Percentiles rank a stretch among this genome's conserved stretches.
phyloP scores from a whole-genome alignment of 2,329 filamentous ascomycete species.

The Fusarium sp. region DNA sequence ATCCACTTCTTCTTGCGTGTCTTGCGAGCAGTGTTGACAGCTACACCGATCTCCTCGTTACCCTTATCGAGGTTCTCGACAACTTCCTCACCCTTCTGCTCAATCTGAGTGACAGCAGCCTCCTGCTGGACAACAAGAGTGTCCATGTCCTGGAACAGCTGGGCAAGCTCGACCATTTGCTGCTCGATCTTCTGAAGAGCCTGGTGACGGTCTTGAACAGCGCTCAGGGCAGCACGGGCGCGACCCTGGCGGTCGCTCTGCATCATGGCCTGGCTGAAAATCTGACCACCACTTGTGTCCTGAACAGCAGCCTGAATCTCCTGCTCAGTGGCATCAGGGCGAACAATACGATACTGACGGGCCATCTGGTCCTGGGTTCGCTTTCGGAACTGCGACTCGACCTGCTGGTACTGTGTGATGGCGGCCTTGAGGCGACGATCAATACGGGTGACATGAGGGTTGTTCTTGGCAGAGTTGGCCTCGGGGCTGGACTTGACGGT shows the following conservation, averaged over 20 bases:
- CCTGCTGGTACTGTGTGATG: slow-evolving; percentile 83
- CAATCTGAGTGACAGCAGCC: slow-evolving; percentile 81
- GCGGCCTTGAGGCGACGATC: slow-evolving; percentile 83
- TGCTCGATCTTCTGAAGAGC: slow-evolving; percentile 93
- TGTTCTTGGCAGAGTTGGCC: slow-evolving; percentile 77
- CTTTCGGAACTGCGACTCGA: slow-evolving; percentile 84
- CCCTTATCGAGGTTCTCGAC: slow-evolving; percentile 86
- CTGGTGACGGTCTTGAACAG: slow-evolving; percentile 84
- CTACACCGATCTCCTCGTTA: slow-evolving; percentile 84
- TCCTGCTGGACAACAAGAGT: slow-evolving; percentile 89
- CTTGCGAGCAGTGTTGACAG: slow-evolving; percentile 82
- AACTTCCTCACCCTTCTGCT: slow-evolving; percentile 87
- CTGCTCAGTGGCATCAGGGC: slow-evolving; percentile 80
- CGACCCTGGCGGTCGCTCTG: slow-evolving; percentile 84
- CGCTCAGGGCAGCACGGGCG: slow-evolving; percentile 80
- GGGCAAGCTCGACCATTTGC: slow-evolving; percentile 87
- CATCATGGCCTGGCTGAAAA: slow-evolving; percentile 90
- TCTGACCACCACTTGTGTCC: slow-evolving; percentile 77
- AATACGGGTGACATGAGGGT: slow-evolving; percentile 82
- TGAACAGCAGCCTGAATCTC: slow-evolving; percentile 85
- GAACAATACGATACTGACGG: slow-evolving; percentile 90
- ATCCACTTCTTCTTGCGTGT: slow-evolving; percentile 97
- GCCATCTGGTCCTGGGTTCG: slow-evolving; percentile 85
- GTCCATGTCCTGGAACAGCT: slow-evolving; percentile 92
- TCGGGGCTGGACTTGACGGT: slow-evolving; percentile 85